Base-by-base conservation (phyloP, 345 rosid species). In the Eutrema japonicum region DNA sequence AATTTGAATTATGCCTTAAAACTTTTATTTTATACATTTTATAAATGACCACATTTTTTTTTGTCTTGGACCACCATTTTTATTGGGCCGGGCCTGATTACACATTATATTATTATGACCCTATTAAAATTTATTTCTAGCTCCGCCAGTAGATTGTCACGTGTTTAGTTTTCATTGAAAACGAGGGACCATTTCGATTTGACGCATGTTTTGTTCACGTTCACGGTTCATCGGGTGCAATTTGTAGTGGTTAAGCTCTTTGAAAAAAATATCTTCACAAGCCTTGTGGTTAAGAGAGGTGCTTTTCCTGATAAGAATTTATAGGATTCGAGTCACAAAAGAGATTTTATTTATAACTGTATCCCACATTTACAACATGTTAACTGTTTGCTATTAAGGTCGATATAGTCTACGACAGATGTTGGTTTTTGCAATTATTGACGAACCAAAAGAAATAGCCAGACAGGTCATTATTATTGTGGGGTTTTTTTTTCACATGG, bases 381-480 rank as follows among this genome's bases (percentile, higher is more conserved):
- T 60, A 7, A 36, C 5, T 14, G 4, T 32, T 41, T 42, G 8
- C 32, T 41, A 16, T 14, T 16, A 47, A 11, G 32, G 55, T 61
- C 4, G 13, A 10, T 35, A 43, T 29, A 26, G 48, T 9, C 32
- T 41, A 53, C 30, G 33, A 12, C 45, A 56, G 8, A 35, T 32
- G 16, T 59, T 56, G 12, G 35, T 40, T 60, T 18, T 66, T 59
- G 26, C 27, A 40, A 41, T 61, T 30, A 40, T 38, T 61, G 75
- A 16, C 6, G 10, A 48, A 7, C 48, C 29, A 58, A 64, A 45
- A 32, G 41, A 33, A 46, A 37, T 4, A 59, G 8, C 27, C 40
- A 38, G 41, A 32, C 22, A 29, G 4, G 26, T 60, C 63, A 8
- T 6, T 48, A 49, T 36, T n/a, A 3, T 46, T n/a, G 48, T 36